Percentiles rank a stretch among this genome's conserved stretches.
These are phyloP conservation scores for Centella asiatica DNA, from an alignment of 129 eudicot species.

Conservation along the genomic window DNA sequence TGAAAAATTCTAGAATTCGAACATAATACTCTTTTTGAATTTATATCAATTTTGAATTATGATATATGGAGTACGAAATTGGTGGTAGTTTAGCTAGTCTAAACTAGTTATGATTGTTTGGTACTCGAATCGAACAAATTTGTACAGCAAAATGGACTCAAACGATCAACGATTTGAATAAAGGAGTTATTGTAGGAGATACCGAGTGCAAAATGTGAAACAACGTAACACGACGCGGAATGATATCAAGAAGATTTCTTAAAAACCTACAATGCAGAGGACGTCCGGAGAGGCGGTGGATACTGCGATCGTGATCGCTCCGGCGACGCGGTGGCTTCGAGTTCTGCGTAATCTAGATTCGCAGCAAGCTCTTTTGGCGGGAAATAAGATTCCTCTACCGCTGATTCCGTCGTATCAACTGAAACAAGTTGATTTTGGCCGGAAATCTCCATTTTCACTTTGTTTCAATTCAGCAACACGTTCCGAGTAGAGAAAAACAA, in stretches of 20 bases:
- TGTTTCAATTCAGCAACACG: background rate
- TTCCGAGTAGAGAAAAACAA: background rate
- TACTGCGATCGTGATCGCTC: background rate
- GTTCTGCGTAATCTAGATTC: background rate
- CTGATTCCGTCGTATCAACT: background rate
- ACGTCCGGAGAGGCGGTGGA: background rate
- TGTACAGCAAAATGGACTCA: too few relatives aligned
- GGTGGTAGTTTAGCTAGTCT: too few relatives aligned
- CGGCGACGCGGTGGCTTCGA: background rate
- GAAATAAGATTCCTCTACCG: constrained; percentile 6
- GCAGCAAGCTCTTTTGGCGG: constrained; percentile 15
- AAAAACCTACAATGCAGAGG: background rate
- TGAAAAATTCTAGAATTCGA: too few relatives aligned
- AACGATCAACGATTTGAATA: too few relatives aligned
- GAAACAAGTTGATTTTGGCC: background rate
- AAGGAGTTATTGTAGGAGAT: background rate
- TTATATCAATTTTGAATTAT: too few relatives aligned
- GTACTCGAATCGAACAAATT: too few relatives aligned
- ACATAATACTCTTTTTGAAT: too few relatives aligned
- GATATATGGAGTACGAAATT: too few relatives aligned
- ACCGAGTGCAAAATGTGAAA: too few relatives aligned
- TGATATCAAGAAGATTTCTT: background rate
- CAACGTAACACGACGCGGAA: background rate
- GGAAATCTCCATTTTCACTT: background rate
- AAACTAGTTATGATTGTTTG: too few relatives aligned